phyloP scores from a whole-genome alignment of 164 flowering plant species.

The Magnolia kwangsiensis region DNA sequence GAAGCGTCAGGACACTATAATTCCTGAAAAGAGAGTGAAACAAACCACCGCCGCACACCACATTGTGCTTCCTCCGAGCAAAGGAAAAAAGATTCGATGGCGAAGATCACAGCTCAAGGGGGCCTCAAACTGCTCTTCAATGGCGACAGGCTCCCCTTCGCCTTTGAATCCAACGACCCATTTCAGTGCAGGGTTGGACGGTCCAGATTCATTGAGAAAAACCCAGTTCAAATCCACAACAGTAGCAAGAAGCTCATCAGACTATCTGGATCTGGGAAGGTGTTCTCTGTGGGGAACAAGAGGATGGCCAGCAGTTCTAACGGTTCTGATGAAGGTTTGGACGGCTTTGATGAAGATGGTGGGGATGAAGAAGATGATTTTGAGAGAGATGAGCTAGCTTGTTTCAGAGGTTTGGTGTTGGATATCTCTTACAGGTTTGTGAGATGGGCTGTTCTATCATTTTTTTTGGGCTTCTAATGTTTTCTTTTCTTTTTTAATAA shows the following conservation, averaged over 20 bases:
- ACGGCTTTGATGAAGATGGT: slow-evolving; percentile 11
- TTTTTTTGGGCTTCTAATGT: background rate
- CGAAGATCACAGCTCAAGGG: slow-evolving; percentile 42
- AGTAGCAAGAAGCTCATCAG: slow-evolving; percentile 16
- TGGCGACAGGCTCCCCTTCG: slow-evolving; percentile 33
- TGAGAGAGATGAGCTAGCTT: slow-evolving; percentile 59
- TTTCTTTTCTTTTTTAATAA: too few species aligned
- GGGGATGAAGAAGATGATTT: slow-evolving; percentile 36
- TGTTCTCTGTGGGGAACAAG: slow-evolving; percentile 24
- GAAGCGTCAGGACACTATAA: background rate
- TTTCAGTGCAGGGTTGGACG: slow-evolving; percentile 19
- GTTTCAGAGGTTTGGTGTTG: slow-evolving; percentile 86
- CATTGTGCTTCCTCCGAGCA: background rate
- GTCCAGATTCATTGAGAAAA: slow-evolving; percentile 15
- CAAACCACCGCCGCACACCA: background rate
- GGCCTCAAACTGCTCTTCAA: slow-evolving; percentile 34
- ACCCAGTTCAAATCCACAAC: slow-evolving; percentile 14
- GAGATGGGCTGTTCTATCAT: background rate
- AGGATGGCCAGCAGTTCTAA: slow-evolving; percentile 7
- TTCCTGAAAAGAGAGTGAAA: background rate
- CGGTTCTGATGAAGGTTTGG: slow-evolving; percentile 17
- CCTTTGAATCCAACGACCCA: slow-evolving; percentile 40
- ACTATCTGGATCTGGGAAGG: slow-evolving; percentile 15
- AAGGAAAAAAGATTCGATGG: background rate
- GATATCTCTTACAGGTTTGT: slow-evolving; percentile 84